Evolutionary conservation across 371 early-diverging fungal species (phyloP).

Genomic region (Coemansia sp.): DNA sequence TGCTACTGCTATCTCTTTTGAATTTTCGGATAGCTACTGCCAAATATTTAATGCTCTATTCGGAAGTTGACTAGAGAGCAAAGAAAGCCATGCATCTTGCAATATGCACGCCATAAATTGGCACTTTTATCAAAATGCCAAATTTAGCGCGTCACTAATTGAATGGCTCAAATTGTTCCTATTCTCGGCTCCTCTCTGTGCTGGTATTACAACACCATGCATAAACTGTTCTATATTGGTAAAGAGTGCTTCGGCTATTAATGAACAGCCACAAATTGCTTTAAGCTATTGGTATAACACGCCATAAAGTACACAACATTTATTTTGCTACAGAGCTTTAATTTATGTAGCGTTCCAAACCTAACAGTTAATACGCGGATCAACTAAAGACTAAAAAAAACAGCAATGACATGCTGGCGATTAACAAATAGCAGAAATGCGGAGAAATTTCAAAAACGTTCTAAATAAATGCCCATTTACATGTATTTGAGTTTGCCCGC

Average conservation of each 20-base stretch:
- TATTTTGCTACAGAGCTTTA: too few species aligned
- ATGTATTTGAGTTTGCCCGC: too few species aligned
- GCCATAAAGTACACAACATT: too few species aligned
- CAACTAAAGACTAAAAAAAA: too few species aligned
- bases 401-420: too few species aligned
- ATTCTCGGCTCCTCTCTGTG: neutral
- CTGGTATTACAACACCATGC: neutral
- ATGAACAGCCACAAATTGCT: neutral
- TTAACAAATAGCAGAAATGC: too few species aligned
- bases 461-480: too few species aligned
- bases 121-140: neutral
- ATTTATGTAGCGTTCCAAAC: too few species aligned
- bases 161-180: neutral
- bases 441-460: too few species aligned
- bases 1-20: neutral
- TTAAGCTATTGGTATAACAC: neutral
- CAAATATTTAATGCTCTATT: neutral
- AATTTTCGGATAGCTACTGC: neutral
- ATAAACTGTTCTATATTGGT: neutral
- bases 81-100: neutral
- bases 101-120: neutral
- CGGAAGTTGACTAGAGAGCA: neutral
- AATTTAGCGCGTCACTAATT: neutral
- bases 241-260: neutral
- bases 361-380: too few species aligned